A percentile compares a stretch with the other conserved stretches of the same genome.
These are phyloP conservation scores for Coemansia sp. DNA, from an alignment of 192 early-diverging fungal species.

Conservation along the genomic window DNA sequence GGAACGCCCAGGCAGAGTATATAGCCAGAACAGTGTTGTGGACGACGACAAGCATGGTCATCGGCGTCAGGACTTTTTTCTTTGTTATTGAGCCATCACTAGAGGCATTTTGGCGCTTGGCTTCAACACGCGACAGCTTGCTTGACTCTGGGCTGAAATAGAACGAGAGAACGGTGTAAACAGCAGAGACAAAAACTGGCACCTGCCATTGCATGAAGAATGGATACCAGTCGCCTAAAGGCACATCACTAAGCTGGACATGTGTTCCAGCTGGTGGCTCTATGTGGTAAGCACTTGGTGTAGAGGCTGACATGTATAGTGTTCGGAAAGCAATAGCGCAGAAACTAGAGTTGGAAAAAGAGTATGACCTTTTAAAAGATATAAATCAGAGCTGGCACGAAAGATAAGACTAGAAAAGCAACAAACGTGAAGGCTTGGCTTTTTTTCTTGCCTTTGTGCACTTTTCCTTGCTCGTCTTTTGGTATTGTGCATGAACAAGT, in stretches of 20 bases:
- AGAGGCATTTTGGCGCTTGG: conserved; percentile 13
- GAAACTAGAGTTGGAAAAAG: neutral
- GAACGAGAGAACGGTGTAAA: conserved; percentile 54
- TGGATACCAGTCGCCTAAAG: conserved; percentile 68
- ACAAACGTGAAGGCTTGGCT: too few species aligned
- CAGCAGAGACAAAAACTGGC: conserved; percentile 56
- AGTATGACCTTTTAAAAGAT: neutral
- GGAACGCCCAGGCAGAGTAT: conserved; percentile 74
- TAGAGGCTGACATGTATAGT: neutral
- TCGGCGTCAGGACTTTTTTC: conserved; percentile 31
- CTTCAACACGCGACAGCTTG: conserved; percentile 17
- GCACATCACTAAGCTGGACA: conserved; percentile 55
- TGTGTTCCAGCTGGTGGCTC: conserved; percentile 25
- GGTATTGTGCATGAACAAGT: too few species aligned
- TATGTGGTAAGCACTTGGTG: conserved; percentile 11
- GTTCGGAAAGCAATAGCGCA: neutral
- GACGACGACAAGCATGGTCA: conserved; percentile 73
- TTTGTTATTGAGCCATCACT: neutral
- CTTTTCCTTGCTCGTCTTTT: too few species aligned
- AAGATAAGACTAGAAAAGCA: too few species aligned
- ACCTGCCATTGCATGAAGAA: conserved; percentile 72
- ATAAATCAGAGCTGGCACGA: neutral
- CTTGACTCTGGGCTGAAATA: conserved; percentile 22
- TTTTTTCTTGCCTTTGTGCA: too few species aligned
- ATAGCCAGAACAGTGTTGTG: conserved; percentile 73